Percentiles rank a stretch among this genome's conserved stretches.
These are phyloP conservation scores for Xylariaceae sp. DNA, from an alignment of 2,329 filamentous ascomycete species.

Conservation along the genomic window DNA sequence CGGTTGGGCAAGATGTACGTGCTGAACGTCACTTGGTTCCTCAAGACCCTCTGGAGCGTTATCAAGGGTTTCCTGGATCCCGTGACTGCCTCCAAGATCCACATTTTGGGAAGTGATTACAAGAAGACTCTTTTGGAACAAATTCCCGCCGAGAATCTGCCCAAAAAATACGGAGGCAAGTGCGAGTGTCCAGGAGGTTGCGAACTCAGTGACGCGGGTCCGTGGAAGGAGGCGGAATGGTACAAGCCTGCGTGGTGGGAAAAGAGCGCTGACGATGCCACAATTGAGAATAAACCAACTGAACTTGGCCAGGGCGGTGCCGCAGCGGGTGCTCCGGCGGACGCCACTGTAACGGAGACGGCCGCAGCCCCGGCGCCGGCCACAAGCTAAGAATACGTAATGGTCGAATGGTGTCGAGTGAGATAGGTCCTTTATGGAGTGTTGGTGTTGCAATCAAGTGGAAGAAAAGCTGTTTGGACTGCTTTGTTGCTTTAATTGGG, in stretches of 20 bases:
- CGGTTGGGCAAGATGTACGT: conserved; percentile 92
- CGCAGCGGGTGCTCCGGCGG: conserved; percentile 25
- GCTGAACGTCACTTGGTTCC: conserved; percentile 97
- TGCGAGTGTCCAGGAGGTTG: conserved; percentile 84
- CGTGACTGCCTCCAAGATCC: conserved; percentile 93
- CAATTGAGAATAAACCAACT: conserved; percentile 24
- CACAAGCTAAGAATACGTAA: not conserved
- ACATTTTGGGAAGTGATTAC: conserved; percentile 79
- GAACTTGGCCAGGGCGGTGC: conserved; percentile 28
- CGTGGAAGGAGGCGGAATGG: conserved; percentile 75
- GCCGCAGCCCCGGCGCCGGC: conserved; percentile 3
- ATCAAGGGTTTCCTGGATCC: conserved; percentile 95
- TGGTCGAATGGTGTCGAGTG: not conserved
- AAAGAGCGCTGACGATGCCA: conserved; percentile 36
- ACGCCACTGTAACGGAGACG: conserved; percentile 3
- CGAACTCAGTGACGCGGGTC: conserved; percentile 80
- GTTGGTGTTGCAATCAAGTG: not conserved
- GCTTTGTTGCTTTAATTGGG: too few species aligned
- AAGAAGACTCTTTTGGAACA: conserved; percentile 80
- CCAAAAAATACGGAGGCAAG: conserved; percentile 75
- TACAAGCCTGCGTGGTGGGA: conserved; percentile 62
- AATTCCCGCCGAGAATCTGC: conserved; percentile 85
- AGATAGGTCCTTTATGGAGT: not conserved
- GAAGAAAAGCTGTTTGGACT: too few species aligned
- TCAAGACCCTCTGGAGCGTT: conserved; percentile 72